Percentiles rank a stretch among this genome's conserved stretches.
These are phyloP conservation scores for Ogataea corticis DNA, from an alignment of 805 yeast genomes.

Conservation along the genomic window DNA sequence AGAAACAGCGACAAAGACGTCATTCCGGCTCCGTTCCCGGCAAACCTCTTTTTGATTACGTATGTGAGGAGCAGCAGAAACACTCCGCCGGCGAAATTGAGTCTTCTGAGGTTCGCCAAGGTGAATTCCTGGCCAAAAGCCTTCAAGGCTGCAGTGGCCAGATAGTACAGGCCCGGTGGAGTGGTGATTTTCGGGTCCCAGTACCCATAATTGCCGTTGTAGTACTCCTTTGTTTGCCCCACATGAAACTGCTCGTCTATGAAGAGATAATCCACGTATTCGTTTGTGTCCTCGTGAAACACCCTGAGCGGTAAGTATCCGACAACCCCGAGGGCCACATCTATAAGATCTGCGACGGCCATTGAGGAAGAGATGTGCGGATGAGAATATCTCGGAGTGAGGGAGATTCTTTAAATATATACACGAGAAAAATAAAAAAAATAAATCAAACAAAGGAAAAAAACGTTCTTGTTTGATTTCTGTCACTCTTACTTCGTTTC, in stretches of 20 bases:
- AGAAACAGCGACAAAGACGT: constrained; percentile 38
- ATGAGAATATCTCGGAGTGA: too few species aligned
- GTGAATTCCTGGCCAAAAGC: constrained; percentile 33
- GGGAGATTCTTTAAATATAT: too few species aligned
- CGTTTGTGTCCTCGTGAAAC: constrained; percentile 23
- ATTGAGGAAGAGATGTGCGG: too few species aligned
- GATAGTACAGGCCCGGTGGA: constrained; percentile 84
- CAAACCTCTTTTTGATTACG: constrained; percentile 13
- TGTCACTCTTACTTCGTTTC: too few species aligned
- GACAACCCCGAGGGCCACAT: constrained; percentile 12
- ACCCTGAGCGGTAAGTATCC: constrained; percentile 19
- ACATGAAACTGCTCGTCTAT: constrained; percentile 87
- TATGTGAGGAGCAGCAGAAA: constrained; percentile 34
- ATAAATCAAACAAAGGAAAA: too few species aligned
- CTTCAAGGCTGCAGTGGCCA: constrained; percentile 42
- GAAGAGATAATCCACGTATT: constrained; percentile 33
- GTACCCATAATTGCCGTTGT: constrained; percentile 54
- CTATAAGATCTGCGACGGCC: constrained; percentile 14
- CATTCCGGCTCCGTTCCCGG: constrained; percentile 15
- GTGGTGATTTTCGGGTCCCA: constrained; percentile 96
- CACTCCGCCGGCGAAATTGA: constrained; percentile 70
- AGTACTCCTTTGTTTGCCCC: constrained; percentile 71
- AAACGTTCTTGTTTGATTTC: too few species aligned
- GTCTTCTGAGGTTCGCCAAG: constrained; percentile 45
- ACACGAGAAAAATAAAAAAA: too few species aligned